Base-by-base conservation (phyloP, 352 stramenopile genomes). In the Hyaloperonospora arabidopsidis region DNA sequence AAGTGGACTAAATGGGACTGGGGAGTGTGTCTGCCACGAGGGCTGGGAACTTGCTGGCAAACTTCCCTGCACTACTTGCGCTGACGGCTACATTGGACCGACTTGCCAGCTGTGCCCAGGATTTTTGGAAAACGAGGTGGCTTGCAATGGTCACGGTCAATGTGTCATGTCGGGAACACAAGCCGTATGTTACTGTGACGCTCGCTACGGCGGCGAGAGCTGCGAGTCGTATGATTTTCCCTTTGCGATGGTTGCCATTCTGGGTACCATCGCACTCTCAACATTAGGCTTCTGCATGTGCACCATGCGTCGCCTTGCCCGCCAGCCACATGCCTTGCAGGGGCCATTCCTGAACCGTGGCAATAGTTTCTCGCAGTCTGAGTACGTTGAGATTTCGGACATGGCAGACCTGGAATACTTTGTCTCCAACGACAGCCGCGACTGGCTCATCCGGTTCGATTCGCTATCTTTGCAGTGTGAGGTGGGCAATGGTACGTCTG, bases 381-480 rank as follows among this genome's bases (percentile, higher is more conserved):
- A 89, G 59, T 93, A 93, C 54, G 69, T 93, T 12, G 83, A 93
- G 39, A 93, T 93, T 55, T 85, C 80, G 34, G 79, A 86, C 54
- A 84, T 93, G 80, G 74, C 79, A 29, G 83, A 93, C 52, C 63
- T 93, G 35, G 83, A 93, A 64, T 89, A 87, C 49, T 93, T 93
- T 38, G 83, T 95, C 8, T 90, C 80, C 25, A 90, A 89, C 52
- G 83, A 92, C 59, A 87, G 74, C 15, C 72, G 79, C 44, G 86
- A 95, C 57, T 95, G 86, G 86, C 71, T 95, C n/a, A 93, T 95
- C 35, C 82, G 80, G 41, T 94, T 93, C 38, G 78, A 95, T 59
- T 84, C 86, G 40, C 69, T 95, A 11, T 89, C 82, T n/a, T 53
- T 95, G 15, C 84, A 92, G 60, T 72, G 64, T 39, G 83, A 93